phyloP scores from a whole-genome alignment of 805 yeast species.

The Candida verbasci region DNA sequence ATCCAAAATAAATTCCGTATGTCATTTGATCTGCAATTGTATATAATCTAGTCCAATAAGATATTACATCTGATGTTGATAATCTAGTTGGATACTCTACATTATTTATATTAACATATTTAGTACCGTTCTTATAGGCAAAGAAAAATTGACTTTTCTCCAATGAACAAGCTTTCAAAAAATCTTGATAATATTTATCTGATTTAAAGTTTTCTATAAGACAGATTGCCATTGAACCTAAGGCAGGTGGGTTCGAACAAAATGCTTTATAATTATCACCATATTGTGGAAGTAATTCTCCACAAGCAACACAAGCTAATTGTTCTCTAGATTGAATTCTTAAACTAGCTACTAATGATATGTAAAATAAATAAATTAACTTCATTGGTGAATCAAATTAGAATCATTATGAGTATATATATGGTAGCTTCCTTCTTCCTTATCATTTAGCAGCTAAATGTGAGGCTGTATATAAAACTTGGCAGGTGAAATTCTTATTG shows the following conservation, averaged over 20 bases:
- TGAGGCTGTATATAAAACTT: no score
- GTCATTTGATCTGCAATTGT: slow-evolving; percentile 11
- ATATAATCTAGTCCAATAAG: background rate
- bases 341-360: background rate
- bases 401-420: no score
- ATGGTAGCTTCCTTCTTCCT: no score
- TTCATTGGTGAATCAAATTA: background rate
- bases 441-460: no score
- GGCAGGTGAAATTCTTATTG: no score
- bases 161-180: slow-evolving; percentile 16
- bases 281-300: background rate
- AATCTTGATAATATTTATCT: slow-evolving; percentile 14
- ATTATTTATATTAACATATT: slow-evolving; percentile 18
- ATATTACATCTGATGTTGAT: background rate
- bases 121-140: slow-evolving; percentile 39
- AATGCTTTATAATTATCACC: slow-evolving; percentile 10
- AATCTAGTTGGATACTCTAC: background rate
- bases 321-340: slow-evolving; percentile 2
- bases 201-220: slow-evolving; percentile 13
- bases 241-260: slow-evolving; percentile 35
- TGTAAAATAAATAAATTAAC: background rate
- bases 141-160: slow-evolving; percentile 24
- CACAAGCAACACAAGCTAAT: slow-evolving; percentile 8
- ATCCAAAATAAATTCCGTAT: slow-evolving; percentile 26
- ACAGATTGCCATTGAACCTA: slow-evolving; percentile 37